phyloP scores from a whole-genome alignment of 2,329 filamentous ascomycete species.

The Incumbomyces lentus region DNA sequence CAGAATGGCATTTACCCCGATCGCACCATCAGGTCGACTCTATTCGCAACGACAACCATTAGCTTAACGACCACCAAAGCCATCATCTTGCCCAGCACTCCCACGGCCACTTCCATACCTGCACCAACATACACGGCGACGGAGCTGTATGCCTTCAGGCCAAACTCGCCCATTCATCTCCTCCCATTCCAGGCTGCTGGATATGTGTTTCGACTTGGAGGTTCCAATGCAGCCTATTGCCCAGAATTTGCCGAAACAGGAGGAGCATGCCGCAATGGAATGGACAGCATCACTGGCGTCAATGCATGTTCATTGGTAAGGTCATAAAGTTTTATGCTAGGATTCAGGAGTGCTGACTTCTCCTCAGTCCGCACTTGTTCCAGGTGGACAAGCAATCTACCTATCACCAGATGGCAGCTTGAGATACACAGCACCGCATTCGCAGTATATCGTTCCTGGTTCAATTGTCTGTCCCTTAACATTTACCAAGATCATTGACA shows the following conservation, averaged over 20 bases:
- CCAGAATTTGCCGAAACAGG: slow-evolving; percentile 29
- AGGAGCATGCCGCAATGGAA: slow-evolving; percentile 29
- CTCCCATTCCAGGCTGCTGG: slow-evolving; percentile 38
- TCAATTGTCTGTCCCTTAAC: slow-evolving; percentile 42
- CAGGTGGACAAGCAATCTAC: slow-evolving; percentile 54
- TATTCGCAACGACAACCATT: slow-evolving; percentile 8
- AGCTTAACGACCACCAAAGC: slow-evolving; percentile 8
- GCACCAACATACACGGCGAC: slow-evolving; percentile 27
- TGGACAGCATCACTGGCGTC: slow-evolving; percentile 39
- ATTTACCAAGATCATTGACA: slow-evolving; percentile 22
- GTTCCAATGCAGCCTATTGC: slow-evolving; percentile 40
- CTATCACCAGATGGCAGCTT: slow-evolving; percentile 45
- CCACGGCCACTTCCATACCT: background rate
- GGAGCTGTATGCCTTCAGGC: slow-evolving; percentile 35
- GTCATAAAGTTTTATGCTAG: background rate
- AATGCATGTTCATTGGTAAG: slow-evolving; percentile 28
- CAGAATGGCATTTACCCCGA: background rate
- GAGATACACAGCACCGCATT: slow-evolving; percentile 48
- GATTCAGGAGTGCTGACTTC: background rate
- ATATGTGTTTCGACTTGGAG: slow-evolving; percentile 41
- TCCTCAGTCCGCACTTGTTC: slow-evolving; percentile 41
- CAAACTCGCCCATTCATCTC: slow-evolving; percentile 40
- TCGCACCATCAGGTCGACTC: slow-evolving; percentile 7
- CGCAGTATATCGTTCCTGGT: slow-evolving; percentile 40
- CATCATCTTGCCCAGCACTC: slow-evolving; percentile 4